phyloP scores from a whole-genome alignment of 495 filamentous ascomycete species.

The Bacidia rubella region DNA sequence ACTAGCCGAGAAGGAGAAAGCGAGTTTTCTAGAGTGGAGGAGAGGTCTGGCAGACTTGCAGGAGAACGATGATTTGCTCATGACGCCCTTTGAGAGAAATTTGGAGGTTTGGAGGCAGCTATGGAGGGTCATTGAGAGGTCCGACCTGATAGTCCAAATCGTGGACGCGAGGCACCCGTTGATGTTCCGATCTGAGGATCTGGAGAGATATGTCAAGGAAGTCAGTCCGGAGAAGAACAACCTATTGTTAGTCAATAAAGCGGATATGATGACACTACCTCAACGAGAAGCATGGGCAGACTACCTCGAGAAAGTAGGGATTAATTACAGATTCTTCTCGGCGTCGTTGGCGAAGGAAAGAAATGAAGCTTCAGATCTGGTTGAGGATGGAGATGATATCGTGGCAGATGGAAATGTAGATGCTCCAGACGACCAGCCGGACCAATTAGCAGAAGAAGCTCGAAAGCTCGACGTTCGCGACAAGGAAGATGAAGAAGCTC shows the following conservation, averaged over 20 bases:
- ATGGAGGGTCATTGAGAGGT: constrained; percentile 96
- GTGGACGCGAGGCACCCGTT: constrained; percentile 94
- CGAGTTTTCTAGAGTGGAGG: constrained; percentile 77
- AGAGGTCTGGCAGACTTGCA: constrained; percentile 83
- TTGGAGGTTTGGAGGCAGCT: constrained; percentile 96
- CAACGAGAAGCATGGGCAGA: constrained; percentile 80
- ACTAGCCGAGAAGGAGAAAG: constrained; percentile 65
- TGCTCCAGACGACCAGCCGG: constrained; percentile 21
- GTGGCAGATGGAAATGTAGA: constrained; percentile 28
- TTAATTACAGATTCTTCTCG: constrained; percentile 92
- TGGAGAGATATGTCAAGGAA: constrained; percentile 89
- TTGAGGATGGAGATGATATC: constrained; percentile 26
- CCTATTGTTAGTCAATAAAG: constrained; percentile 91
- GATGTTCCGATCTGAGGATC: constrained; percentile 84
- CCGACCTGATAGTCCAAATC: constrained; percentile 93
- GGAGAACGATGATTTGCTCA: constrained; percentile 81
- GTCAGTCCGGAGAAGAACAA: constrained; percentile 82
- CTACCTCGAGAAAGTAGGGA: constrained; percentile 67
- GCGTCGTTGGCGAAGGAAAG: constrained; percentile 78
- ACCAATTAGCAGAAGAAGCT: constrained; percentile 26
- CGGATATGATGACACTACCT: constrained; percentile 91
- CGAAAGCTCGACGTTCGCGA: constrained; percentile 27
- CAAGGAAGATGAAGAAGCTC: constrained; percentile 20
- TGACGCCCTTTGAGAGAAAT: constrained; percentile 98
- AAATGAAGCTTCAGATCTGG: constrained; percentile 48